Percentiles rank a stretch among this genome's conserved stretches.
These are phyloP conservation scores for Fusarium torulosum DNA, from an alignment of 2,329 filamentous ascomycete species.

Conservation along the genomic window DNA sequence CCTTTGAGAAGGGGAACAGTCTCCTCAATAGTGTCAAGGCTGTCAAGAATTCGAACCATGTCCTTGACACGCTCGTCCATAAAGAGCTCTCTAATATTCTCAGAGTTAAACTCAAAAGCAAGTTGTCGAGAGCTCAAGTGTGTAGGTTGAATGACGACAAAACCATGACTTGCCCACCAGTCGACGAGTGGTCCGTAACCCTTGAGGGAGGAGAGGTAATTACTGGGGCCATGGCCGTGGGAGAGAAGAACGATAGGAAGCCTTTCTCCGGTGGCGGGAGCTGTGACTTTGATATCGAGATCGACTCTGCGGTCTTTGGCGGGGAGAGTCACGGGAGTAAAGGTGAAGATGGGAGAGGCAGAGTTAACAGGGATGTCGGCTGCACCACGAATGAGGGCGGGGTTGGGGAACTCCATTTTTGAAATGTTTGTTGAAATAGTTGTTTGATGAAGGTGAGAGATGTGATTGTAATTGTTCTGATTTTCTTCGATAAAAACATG, in stretches of 20 bases:
- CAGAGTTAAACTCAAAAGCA: neutral
- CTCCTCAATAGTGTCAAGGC: slow-evolving; percentile 42
- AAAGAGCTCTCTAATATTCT: slow-evolving; percentile 35
- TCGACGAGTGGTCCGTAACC: slow-evolving; percentile 45
- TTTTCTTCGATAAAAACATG: neutral
- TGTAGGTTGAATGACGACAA: slow-evolving; percentile 48
- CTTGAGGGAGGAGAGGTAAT: slow-evolving; percentile 45
- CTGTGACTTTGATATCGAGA: slow-evolving; percentile 45
- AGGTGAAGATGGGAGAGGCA: slow-evolving; percentile 39
- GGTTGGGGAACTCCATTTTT: slow-evolving; percentile 43
- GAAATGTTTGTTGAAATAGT: neutral
- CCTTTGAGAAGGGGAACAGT: slow-evolving; percentile 42
- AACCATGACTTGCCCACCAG: slow-evolving; percentile 48
- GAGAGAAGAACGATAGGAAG: slow-evolving; percentile 48
- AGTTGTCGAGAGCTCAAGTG: slow-evolving; percentile 44
- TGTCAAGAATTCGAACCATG: slow-evolving; percentile 43
- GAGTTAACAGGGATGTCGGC: slow-evolving; percentile 40
- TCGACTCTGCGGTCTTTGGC: slow-evolving; percentile 36
- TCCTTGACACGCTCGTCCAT: slow-evolving; percentile 43
- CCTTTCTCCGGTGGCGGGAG: slow-evolving; percentile 14
- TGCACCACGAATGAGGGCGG: slow-evolving; percentile 42
- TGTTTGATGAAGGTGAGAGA: neutral
- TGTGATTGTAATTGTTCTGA: neutral
- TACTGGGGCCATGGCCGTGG: slow-evolving; percentile 47
- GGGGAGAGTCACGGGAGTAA: slow-evolving; percentile 41